Evolutionary conservation across 352 stramenopile species (phyloP), one percentile per base, ranked within the genome.

Genomic region (Aphanomyces euteiches): DNA sequence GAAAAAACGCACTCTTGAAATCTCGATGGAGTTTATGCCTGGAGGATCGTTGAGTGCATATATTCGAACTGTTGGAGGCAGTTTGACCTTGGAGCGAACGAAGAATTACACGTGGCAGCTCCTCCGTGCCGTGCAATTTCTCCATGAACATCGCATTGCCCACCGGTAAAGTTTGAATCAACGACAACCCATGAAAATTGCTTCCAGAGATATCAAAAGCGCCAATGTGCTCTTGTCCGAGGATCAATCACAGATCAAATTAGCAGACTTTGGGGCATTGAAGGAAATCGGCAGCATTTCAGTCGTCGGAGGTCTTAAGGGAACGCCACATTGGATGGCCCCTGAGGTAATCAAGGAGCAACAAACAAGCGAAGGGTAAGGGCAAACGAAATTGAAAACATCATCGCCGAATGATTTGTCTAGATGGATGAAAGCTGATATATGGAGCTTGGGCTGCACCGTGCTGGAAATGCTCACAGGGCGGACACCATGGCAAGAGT

Each of bases 391-490:
- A 10, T 37, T 58, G 21, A 36, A 89, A 50, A 65, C 7, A 54
- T 67, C 15, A 37, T 5, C 17, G 13, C 57, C 19, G 13, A 13
- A 15, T 8, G 7, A 7, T 10, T 65, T 15, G 39, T 19, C 66
- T 50, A 79, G 83, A 19, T 97, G 90, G 90, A 88, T 93, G 66
- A 83, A 88, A 58, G 92, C 92, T 13, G 93, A 98, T 48, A 83
- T 98, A 8, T 98, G 93, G 93, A 96, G 88, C 73, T 74, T 98
- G 5, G 93, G 93, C 6, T 98, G 93, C 73, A 89, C 90, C 1
- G 74, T 97, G 13, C 79, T 98, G 41, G 93, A 98, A 76, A 98
- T 98, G 93, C 74, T 97, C 47, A 98, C 92, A 15, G 92, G 88
- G 13, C 74, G 89, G 36, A 82, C 86, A n/a, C 93, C 92, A 5